phyloP scores from a whole-genome alignment of 306 rosid genomes.

The Biancaea sappan region DNA sequence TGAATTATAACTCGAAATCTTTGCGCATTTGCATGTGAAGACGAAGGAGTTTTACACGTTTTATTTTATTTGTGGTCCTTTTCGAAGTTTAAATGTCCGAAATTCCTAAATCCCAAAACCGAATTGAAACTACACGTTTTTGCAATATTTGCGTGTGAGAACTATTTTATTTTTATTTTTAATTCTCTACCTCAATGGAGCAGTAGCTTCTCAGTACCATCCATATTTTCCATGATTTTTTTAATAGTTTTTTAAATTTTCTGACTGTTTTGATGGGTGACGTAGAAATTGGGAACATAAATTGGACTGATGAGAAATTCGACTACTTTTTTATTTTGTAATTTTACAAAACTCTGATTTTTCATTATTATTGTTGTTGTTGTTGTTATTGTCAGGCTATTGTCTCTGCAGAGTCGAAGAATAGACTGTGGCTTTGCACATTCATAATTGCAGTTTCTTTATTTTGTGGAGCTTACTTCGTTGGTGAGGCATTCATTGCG shows the following conservation, averaged over 20 bases:
- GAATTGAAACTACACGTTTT: no score
- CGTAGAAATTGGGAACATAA: background rate
- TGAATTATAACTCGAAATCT: background rate
- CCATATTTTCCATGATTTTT: background rate
- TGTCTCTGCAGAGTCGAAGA: slow-evolving; percentile 57
- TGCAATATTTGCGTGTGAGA: no score
- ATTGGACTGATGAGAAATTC: background rate
- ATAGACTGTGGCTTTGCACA: slow-evolving; percentile 59
- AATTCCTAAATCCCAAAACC: no score
- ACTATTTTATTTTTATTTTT: no score
- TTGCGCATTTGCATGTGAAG: background rate
- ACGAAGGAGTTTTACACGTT: background rate
- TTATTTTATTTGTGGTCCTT: background rate
- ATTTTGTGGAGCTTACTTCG: slow-evolving; percentile 69
- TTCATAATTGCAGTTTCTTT: slow-evolving; percentile 52
- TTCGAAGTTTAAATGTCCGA: no score
- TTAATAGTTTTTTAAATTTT: background rate
- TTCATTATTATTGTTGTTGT: background rate
- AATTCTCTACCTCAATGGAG: background rate
- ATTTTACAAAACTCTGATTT: slow-evolving; percentile 8
- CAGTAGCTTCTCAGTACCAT: no score
- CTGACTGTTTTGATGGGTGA: background rate
- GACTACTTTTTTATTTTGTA: background rate
- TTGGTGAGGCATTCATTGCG: slow-evolving; percentile 52
- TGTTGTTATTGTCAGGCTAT: slow-evolving; percentile 47